phyloP scores from a whole-genome alignment of 1,139 yeast species.

The Zygosaccharomyces sapae region DNA sequence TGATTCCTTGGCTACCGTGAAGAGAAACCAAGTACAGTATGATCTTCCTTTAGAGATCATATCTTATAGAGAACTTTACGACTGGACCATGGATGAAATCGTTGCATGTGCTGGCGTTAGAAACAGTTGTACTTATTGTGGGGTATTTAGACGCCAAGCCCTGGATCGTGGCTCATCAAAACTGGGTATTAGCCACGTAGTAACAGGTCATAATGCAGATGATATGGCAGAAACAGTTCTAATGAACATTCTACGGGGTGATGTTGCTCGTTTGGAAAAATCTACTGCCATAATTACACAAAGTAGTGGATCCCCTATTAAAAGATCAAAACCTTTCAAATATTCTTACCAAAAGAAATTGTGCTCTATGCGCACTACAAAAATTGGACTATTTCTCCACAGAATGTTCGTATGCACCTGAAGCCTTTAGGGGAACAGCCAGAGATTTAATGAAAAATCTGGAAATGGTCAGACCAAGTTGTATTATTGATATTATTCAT shows the following conservation, averaged over 20 bases:
- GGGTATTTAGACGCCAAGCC: conserved; percentile 94
- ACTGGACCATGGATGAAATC: conserved; percentile 98
- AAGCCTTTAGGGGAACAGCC: conserved; percentile 97
- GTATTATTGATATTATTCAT: conserved; percentile 88
- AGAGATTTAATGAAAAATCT: conserved; percentile 84
- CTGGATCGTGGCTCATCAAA: conserved; percentile 94
- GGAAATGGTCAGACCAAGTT: conserved; percentile 86
- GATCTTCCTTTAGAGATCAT: conserved; percentile 84
- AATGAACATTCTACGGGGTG: conserved; percentile 94
- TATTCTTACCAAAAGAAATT: conserved; percentile 95
- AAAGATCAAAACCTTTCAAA: conserved; percentile 92
- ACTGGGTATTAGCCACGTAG: conserved; percentile 80
- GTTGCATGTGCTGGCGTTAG: conserved; percentile 93
- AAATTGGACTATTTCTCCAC: conserved; percentile 93
- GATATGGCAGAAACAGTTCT: conserved; percentile 98
- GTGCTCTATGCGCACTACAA: conserved; percentile 96
- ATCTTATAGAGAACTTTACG: conserved; percentile 80
- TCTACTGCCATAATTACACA: conserved; percentile 88
- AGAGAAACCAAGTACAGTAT: conserved; percentile 84
- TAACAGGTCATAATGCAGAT: conserved; percentile 98
- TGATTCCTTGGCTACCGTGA: conserved; percentile 93
- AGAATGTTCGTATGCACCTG: conserved; percentile 97
- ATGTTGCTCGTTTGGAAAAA: conserved; percentile 82
- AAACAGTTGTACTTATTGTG: conserved; percentile 96
- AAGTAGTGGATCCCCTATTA: conserved; percentile 72